Conservation (phyloP, 169 alveolate genomes). For the Plasmodium billcollinsi region DNA sequence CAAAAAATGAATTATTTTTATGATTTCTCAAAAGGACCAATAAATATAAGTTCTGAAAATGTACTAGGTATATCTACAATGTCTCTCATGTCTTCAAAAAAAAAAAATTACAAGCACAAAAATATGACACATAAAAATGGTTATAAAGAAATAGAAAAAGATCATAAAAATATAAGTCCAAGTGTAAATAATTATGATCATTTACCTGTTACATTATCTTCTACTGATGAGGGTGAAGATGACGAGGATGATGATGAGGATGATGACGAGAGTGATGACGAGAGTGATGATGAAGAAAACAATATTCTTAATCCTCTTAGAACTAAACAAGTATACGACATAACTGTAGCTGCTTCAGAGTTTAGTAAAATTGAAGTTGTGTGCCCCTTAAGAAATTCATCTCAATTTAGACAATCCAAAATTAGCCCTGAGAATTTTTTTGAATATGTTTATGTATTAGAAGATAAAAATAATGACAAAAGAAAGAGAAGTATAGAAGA, state of each 20-base stretch:
- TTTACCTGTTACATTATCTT: background rate
- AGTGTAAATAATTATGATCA: background rate
- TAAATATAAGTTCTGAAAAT: constrained; percentile 57
- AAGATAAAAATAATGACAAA: background rate
- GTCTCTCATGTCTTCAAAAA: background rate
- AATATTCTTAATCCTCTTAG: constrained; percentile 43
- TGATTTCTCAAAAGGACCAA: constrained; percentile 54
- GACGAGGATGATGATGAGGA: background rate
- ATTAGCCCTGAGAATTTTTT: constrained; percentile 68
- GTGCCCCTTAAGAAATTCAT: constrained; percentile 51
- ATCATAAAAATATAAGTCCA: background rate
- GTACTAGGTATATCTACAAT: background rate
- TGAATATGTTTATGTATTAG: constrained; percentile 50
- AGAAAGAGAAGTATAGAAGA: background rate
- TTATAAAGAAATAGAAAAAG: background rate
- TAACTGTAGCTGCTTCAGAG: constrained; percentile 45
- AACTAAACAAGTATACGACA: constrained; percentile 49
- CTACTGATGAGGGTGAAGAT: background rate
- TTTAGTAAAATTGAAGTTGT: constrained; percentile 31
- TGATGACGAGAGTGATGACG: background rate
- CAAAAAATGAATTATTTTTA: constrained; percentile 27
- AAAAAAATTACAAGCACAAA: background rate
- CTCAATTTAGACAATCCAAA: constrained; percentile 48
- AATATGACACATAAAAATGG: background rate
- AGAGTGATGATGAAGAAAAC: constrained; percentile 5